A percentile compares a stretch with the other conserved stretches of the same genome.
These are phyloP conservation scores for Quercus mongolica DNA, from an alignment of 306 rosid species.

Conservation along the genomic window DNA sequence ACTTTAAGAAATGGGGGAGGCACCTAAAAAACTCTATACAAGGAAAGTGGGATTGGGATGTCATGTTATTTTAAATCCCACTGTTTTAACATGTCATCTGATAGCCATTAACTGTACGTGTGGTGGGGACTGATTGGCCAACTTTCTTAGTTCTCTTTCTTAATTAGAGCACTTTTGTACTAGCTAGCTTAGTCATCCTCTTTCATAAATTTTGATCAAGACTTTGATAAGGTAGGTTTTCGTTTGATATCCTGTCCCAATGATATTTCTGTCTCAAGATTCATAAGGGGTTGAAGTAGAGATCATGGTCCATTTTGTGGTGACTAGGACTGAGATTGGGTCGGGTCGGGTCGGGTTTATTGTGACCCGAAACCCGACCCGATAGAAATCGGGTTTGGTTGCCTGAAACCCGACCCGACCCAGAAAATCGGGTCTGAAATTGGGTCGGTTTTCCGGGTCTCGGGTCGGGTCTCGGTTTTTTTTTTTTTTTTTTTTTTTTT, in stretches of 20 bases:
- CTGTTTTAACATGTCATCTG: not conserved
- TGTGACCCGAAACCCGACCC: too few species aligned
- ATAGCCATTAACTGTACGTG: not conserved
- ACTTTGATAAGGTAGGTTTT: not conserved
- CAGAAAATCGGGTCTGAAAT: too few species aligned
- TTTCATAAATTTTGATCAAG: not conserved
- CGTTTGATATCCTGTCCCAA: not conserved
- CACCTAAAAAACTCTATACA: not conserved
- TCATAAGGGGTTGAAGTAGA: not conserved
- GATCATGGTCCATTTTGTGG: not conserved
- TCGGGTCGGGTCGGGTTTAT: too few species aligned
- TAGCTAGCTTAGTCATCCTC: not conserved
- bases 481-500: too few species aligned
- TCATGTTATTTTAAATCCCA: not conserved
- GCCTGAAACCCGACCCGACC: too few species aligned
- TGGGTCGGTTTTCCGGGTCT: too few species aligned
- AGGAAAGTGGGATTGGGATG: conserved; percentile 23
- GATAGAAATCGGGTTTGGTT: too few species aligned
- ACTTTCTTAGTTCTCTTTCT: not conserved
- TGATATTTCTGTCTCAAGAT: not conserved
- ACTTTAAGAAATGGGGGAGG: conserved; percentile 24
- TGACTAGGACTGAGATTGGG: too few species aligned
- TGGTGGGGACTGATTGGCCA: not conserved
- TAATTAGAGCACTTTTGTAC: not conserved
- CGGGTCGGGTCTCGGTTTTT: too few species aligned